Evolutionary conservation across 306 rosid species (phyloP), one percentile per base, ranked within the genome.

Genomic region (Gleditsia sinensis): DNA sequence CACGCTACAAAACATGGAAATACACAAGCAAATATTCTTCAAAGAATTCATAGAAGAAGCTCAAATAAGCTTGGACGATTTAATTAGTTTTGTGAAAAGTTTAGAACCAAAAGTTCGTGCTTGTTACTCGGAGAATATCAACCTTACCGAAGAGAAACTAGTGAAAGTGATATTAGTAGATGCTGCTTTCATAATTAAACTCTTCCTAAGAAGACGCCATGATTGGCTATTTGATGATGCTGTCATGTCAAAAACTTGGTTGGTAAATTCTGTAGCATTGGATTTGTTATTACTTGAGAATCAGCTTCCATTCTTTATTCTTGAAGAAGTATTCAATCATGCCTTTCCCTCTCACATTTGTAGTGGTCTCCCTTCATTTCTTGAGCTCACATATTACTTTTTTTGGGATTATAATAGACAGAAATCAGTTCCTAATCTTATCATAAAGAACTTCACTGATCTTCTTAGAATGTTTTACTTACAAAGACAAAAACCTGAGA

Each of bases 251-350:
- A 2, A 0, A 42, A 17, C 69, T 0, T 36, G 32, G 68, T 36
- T 61, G 49, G 4, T 12, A 0, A 34, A 0, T 34, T 7, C 7
- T 37, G 10, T 61, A 0, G 36, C 1, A 3, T 0, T n/a, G n/a
- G 65, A 70, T 40, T 14, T 70, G 12, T 7, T 54, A 2, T 25
- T 37, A 16, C n/a, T 70, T 3, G 75, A 69, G 9, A 53, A 70
- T 24, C 75, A 70, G 6, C 75, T 70, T 39, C 75, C 42, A 2
- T 71, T 71, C 51, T 54, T 71, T n/a, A 8, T 71, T 23, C 32
- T 55, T 36, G 19, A 71, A 0, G 13, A 56, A 4, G 6, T 71
- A 36, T 71, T 21, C 63, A 3, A 24, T 16, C 10, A 1, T 9
- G 66, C 42, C 17, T 1, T 43, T 43, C 19, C 6, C 4, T 7